Percentiles rank a stretch among this genome's conserved stretches.
Conservation (phyloP, 75 land plant species). For the Selaginella moellendorffii region DNA sequence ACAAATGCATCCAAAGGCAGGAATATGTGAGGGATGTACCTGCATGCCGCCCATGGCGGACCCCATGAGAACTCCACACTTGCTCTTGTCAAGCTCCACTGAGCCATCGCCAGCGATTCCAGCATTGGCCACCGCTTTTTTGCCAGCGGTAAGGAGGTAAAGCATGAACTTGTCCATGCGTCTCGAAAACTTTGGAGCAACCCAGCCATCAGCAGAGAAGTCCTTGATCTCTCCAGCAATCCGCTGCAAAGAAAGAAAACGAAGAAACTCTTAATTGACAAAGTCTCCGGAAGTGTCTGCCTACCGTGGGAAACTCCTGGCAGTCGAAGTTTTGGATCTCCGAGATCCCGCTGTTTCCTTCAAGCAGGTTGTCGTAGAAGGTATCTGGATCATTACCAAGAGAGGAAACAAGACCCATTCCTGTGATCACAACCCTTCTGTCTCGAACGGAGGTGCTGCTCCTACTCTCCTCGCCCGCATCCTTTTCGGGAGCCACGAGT, state of each 20-base stretch:
- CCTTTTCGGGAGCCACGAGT: constrained; percentile 26
- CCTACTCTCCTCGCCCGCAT: constrained; percentile 32
- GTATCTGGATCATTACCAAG: constrained; percentile 64
- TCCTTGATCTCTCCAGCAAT: constrained; percentile 87
- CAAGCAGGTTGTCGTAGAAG: constrained; percentile 76
- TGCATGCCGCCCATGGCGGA: constrained; percentile 98
- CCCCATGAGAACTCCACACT: constrained; percentile 89
- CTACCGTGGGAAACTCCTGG: constrained; percentile 63
- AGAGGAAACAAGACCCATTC: constrained; percentile 69
- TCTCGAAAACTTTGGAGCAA: constrained; percentile 76
- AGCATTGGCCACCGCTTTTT: constrained; percentile 72
- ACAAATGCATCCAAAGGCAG: background rate
- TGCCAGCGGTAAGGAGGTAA: constrained; percentile 80
- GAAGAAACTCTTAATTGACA: background rate
- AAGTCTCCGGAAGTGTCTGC: no score
- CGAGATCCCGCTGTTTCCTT: constrained; percentile 82
- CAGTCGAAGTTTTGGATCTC: constrained; percentile 80
- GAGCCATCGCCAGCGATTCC: constrained; percentile 51
- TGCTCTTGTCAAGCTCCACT: constrained; percentile 56
- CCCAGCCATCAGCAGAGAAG: constrained; percentile 86
- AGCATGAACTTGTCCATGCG: constrained; percentile 96
- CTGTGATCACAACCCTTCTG: constrained; percentile 86
- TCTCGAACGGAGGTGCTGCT: constrained; percentile 28
- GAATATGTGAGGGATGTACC: constrained; percentile 24
- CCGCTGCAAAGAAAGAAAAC: constrained; percentile 26